These are phyloP conservation scores for Pseudophaeomoniella oleicola DNA, from an alignment of 2,329 filamentous ascomycete species.

Conservation along the genomic window DNA sequence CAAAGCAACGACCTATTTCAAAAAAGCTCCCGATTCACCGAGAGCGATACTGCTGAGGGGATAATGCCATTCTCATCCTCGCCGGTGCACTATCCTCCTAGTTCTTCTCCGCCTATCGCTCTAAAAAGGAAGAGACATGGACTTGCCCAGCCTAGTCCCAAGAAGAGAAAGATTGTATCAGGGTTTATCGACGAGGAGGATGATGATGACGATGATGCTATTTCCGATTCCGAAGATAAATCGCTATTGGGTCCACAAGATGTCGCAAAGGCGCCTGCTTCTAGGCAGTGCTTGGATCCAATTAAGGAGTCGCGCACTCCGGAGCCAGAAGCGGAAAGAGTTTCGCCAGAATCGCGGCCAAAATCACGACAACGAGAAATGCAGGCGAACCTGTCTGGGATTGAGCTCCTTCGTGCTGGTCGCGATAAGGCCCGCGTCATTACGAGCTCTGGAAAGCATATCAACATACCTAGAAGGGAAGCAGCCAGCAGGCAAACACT, in stretches of 20 bases:
- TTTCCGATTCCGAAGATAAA: slow-evolving; percentile 1
- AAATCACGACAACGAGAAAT: too few species aligned
- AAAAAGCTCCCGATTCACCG: too few species aligned
- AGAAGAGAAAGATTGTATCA: slow-evolving; percentile 24
- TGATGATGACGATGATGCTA: slow-evolving; percentile 7
- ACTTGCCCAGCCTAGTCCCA: slow-evolving; percentile 15
- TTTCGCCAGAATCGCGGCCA: not conserved
- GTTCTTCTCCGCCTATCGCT: slow-evolving; percentile 18
- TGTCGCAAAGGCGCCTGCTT: not conserved
- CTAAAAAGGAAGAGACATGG: slow-evolving; percentile 26
- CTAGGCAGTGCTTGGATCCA: not conserved
- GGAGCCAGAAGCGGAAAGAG: not conserved
- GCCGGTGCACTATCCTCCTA: slow-evolving; percentile 20
- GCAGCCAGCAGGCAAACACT: slow-evolving; percentile 26
- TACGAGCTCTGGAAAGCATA: slow-evolving; percentile 33
- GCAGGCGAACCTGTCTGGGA: not conserved
- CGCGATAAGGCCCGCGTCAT: slow-evolving; percentile 19
- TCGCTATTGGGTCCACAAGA: not conserved
- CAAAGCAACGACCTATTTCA: too few species aligned
- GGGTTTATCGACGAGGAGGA: slow-evolving; percentile 24
- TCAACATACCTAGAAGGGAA: slow-evolving; percentile 26
- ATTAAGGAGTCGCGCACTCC: not conserved
- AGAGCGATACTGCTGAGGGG: slow-evolving; percentile 11
- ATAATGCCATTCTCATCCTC: slow-evolving; percentile 29
- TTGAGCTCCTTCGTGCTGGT: not conserved